Evolutionary conservation across 2,329 filamentous ascomycete genomes (phyloP), one percentile per base, ranked within the genome.

Genomic region (Beauveria sp.): DNA sequence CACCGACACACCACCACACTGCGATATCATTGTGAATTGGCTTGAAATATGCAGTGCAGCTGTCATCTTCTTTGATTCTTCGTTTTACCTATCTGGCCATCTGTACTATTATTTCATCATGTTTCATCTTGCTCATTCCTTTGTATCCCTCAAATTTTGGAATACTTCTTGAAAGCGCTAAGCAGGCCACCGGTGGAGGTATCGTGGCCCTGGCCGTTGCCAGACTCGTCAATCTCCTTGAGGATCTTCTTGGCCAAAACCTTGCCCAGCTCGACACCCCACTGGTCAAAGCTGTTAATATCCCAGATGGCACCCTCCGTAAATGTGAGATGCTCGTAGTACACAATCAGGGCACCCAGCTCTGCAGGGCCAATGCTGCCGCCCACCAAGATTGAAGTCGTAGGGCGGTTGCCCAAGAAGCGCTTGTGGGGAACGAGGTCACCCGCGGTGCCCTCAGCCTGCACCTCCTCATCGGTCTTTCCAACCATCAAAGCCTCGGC

Each of bases 231-330:
- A 63, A 99, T 83, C 82, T 99, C 95, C 71, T 77, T 76, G 69
- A 91, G 87, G 66, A 93, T 92, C 80, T 91, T 93, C 87, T 93
- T 98, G 64, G 95, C 95, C 67, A 99, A 81, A 46, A 89, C 87
- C 88, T 99, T 99, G 75, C 95, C 95, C 65, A 99, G 81, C 83
- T 99, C 95, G 50, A 99, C 95, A 78, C 95, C 95, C 95, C 95
- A 99, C 82, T 99, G 95, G 79, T 99, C 95, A 73, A 98, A 99
- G 72, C 88, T 92, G 86, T 99, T 99, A 82, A 99, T 96, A 80
- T 98, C 96, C 95, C 95, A 99, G 74, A 99, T 83, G 58, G 93
- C 93, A 70, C 95, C 95, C 80, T 99, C 95, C 43, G 91, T 96
- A 77, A 99, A 99, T 61, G 95, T 98, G 64, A 98, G 79, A 79